Percentiles rank a stretch among this genome's conserved stretches.
These are phyloP conservation scores for Termitomyces sp. DNA, from an alignment of 768 basidiomycete species.

Conservation along the genomic window DNA sequence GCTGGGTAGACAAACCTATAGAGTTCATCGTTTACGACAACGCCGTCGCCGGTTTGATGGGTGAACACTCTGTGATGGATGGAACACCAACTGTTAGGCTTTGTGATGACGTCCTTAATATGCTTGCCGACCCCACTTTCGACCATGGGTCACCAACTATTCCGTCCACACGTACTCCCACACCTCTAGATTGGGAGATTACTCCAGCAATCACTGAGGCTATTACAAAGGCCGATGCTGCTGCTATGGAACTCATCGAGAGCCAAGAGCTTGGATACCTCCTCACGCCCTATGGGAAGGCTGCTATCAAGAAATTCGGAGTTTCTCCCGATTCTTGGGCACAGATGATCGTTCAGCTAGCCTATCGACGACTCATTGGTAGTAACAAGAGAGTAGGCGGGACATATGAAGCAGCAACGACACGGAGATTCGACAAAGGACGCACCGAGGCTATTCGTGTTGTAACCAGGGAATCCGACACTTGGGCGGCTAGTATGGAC, in stretches of 20 bases:
- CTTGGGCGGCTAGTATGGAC: constrained; percentile 76
- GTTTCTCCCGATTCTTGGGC: constrained; percentile 96
- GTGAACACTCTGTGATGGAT: constrained; percentile 92
- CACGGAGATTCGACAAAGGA: constrained; percentile 84
- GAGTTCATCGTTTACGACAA: constrained; percentile 88
- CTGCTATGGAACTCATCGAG: constrained; percentile 53
- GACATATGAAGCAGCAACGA: constrained; percentile 94
- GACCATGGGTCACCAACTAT: constrained; percentile 47
- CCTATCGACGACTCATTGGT: constrained; percentile 69
- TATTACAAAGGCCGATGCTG: constrained; percentile 52
- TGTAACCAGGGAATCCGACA: constrained; percentile 71
- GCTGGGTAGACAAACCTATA: constrained; percentile 89
- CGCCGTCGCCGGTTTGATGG: constrained; percentile 79
- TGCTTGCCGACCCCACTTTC: constrained; percentile 56
- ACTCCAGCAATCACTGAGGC: constrained; percentile 42
- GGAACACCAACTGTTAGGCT: constrained; percentile 78
- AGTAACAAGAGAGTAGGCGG: constrained; percentile 57
- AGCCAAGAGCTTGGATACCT: constrained; percentile 62
- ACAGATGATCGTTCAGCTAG: constrained; percentile 89
- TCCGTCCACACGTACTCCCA: constrained; percentile 27
- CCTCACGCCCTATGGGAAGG: constrained; percentile 79
- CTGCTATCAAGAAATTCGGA: constrained; percentile 78
- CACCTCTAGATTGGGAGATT: constrained; percentile 63
- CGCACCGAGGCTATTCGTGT: constrained; percentile 93
- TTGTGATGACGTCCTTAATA: constrained; percentile 64